Percentiles rank a stretch among this genome's conserved stretches.
These are phyloP conservation scores for Fagopyrum homotropicum DNA, from an alignment of 148 eudicot genomes.

Conservation along the genomic window DNA sequence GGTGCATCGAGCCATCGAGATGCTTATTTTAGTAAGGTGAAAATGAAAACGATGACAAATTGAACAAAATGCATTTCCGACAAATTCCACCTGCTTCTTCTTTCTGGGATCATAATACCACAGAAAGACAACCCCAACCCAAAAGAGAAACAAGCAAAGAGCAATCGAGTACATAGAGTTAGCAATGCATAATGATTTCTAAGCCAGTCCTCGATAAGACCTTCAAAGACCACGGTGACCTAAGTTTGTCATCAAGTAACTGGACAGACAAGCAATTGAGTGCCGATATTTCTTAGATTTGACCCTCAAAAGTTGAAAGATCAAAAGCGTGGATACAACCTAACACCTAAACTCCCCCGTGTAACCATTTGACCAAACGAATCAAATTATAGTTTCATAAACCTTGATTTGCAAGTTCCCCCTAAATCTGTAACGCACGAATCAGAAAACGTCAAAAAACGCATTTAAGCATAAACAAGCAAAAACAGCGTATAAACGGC, in stretches of 20 bases:
- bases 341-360: not conserved
- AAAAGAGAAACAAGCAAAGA: not conserved
- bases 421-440: not conserved
- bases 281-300: not conserved
- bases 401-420: not conserved
- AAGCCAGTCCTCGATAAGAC: not conserved
- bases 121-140: not conserved
- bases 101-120: not conserved
- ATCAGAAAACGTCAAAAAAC: not conserved
- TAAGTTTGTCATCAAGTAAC: not conserved
- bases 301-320: conserved; percentile 3
- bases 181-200: not conserved
- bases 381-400: not conserved
- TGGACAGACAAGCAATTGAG: not conserved
- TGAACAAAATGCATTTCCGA: not conserved
- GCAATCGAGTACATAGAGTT: not conserved
- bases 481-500: not conserved
- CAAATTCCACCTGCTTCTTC: too few relatives aligned
- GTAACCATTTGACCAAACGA: conserved; percentile 1
- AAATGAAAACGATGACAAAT: not conserved
- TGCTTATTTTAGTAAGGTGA: not conserved
- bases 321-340: not conserved
- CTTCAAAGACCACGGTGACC: not conserved
- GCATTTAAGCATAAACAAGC: conserved; percentile 1
- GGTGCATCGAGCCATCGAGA: not conserved